Percentiles rank a stretch among this genome's conserved stretches.
Conservation (phyloP, 2,329 filamentous ascomycete genomes). For the Raffaelea arxii region DNA sequence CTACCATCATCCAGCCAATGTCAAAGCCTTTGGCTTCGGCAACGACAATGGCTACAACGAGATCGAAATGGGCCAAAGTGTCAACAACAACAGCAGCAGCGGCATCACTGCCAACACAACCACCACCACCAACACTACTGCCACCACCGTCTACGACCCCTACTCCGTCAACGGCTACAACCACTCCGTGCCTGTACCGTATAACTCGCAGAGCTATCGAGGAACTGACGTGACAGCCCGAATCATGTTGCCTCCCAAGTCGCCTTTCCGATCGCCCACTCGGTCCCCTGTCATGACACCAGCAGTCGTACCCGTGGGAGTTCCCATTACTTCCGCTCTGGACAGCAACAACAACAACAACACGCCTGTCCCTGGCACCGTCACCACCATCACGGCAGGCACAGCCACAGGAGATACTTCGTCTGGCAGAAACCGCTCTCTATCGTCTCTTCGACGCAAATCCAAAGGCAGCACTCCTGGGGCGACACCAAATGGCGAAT, state of each 20-base stretch:
- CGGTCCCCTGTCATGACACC: no score
- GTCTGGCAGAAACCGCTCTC: not conserved
- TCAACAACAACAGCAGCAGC: conserved; percentile 5
- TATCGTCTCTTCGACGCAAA: not conserved
- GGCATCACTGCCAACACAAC: no score
- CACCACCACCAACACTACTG: no score
- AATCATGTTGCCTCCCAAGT: no score
- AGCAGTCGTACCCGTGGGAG: conserved; percentile 8
- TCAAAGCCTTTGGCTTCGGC: conserved; percentile 37
- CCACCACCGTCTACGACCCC: no score
- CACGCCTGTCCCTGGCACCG: not conserved
- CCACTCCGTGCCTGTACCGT: no score
- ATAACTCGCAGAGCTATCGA: conserved; percentile 11
- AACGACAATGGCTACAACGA: conserved; percentile 17
- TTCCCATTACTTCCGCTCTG: not conserved
- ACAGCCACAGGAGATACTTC: not conserved
- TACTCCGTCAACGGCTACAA: no score
- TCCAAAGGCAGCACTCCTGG: not conserved
- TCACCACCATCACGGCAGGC: not conserved
- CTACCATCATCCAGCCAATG: conserved; percentile 38
- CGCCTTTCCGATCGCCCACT: no score
- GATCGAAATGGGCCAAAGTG: conserved; percentile 18
- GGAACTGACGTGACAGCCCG: conserved; percentile 5
- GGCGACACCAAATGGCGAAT: not conserved
- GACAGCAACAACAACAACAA: not conserved